Base-by-base conservation (phyloP, 768 basidiomycete species). In the Crassisporium funariophilum region DNA sequence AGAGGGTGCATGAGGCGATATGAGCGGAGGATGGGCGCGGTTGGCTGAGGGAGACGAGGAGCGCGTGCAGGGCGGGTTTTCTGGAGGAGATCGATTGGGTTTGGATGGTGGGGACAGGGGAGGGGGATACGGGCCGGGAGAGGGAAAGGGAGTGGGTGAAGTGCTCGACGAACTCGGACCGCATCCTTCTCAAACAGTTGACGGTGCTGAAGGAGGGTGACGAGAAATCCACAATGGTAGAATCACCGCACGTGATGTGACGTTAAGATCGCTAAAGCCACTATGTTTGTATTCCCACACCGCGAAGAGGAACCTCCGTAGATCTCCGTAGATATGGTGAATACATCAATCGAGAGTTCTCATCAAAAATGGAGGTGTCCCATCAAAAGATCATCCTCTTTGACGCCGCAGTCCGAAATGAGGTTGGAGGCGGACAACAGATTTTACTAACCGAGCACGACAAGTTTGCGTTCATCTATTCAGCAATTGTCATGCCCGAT, bases 161-260 rank as follows among this genome's bases (percentile, higher is more conserved):
- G 39, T 72, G 66, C 37, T 64, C 59, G 17, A 72, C 69, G 49
- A 76, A 75, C 34, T 68, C 63, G 31, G 75, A 72, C 39, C 68
- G 62, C 69, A 64, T 64, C 16, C n/a, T 49, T 38, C 15, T n/a
- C n/a, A n/a, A n/a, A n/a, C n/a, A n/a, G n/a, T n/a, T n/a, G n/a
- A n/a, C n/a, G n/a, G n/a, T n/a, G n/a, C n/a, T n/a, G n/a, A n/a
- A n/a, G n/a, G n/a, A n/a, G n/a, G n/a, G n/a, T n/a, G n/a, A n/a
- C n/a, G n/a, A n/a, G n/a, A n/a, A n/a, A n/a, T n/a, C n/a, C n/a
- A n/a, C n/a, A n/a, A n/a, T n/a, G n/a, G n/a, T n/a, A n/a, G n/a
- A n/a, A n/a, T n/a, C n/a, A n/a, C n/a, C n/a, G n/a, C n/a, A n/a
- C n/a, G n/a, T n/a, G n/a, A n/a, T n/a, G n/a, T n/a, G n/a, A n/a